Conservation (phyloP, 768 basidiomycete genomes). For the Pleurotus pulmonarius region DNA sequence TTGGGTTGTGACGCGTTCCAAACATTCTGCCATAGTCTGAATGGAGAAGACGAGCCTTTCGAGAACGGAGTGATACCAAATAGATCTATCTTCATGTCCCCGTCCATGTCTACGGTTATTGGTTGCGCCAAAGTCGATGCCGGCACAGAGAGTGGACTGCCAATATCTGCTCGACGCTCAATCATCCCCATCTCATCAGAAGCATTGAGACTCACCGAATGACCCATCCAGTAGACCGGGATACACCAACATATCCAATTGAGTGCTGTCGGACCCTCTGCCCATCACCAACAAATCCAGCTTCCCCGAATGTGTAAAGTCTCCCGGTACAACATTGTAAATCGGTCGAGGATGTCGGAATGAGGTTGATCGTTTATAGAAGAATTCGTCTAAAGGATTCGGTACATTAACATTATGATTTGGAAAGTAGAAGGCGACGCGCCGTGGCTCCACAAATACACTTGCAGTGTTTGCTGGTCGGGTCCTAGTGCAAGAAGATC, state of each 20-base stretch:
- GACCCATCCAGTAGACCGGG: slow-evolving; percentile 57
- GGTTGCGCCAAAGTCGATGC: slow-evolving; percentile 75
- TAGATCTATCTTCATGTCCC: slow-evolving; percentile 87
- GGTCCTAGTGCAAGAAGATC: slow-evolving; percentile 74
- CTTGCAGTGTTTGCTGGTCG: slow-evolving; percentile 74
- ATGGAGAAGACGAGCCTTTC: slow-evolving; percentile 28
- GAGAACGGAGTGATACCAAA: slow-evolving; percentile 59
- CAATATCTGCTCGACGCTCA: slow-evolving; percentile 25
- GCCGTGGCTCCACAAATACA: slow-evolving; percentile 86
- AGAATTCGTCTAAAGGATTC: slow-evolving; percentile 47
- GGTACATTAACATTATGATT: background rate
- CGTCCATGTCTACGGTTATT: slow-evolving; percentile 81
- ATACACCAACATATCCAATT: slow-evolving; percentile 70
- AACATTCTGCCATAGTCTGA: slow-evolving; percentile 78
- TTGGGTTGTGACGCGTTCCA: slow-evolving; percentile 60
- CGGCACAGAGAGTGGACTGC: slow-evolving; percentile 48
- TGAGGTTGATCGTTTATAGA: slow-evolving; percentile 44
- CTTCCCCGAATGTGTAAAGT: slow-evolving; percentile 89
- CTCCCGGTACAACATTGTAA: slow-evolving; percentile 85
- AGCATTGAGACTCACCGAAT: slow-evolving; percentile 49
- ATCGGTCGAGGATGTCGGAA: slow-evolving; percentile 57
- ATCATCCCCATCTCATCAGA: background rate
- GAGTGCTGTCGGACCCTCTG: slow-evolving; percentile 40
- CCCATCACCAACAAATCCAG: slow-evolving; percentile 91
- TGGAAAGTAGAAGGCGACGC: slow-evolving; percentile 14